Percentiles rank a stretch among this genome's conserved stretches.
Conservation (phyloP, 495 filamentous ascomycete genomes). For the Aspergillus bridgeri region DNA sequence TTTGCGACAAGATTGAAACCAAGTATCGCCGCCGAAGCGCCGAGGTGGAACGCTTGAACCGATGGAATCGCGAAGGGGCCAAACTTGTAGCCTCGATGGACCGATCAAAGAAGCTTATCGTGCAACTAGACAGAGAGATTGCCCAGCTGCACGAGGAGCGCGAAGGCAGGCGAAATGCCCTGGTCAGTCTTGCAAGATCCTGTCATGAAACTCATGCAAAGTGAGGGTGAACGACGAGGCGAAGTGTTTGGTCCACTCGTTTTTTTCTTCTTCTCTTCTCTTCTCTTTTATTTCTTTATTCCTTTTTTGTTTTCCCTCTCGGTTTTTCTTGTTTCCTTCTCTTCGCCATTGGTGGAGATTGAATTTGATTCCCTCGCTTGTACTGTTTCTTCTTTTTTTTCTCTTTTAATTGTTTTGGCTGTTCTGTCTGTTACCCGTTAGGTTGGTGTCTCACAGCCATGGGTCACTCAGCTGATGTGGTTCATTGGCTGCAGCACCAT, state of each 20-base stretch:
- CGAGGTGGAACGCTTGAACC: slow-evolving; percentile 72
- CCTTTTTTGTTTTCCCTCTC: slow-evolving; percentile 20
- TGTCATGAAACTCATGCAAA: neutral
- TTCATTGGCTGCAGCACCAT: slow-evolving; percentile 28
- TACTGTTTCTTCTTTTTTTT: slow-evolving; percentile 5
- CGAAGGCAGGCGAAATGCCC: slow-evolving; percentile 33
- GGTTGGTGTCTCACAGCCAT: slow-evolving; percentile 35
- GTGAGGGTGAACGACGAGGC: slow-evolving; percentile 7
- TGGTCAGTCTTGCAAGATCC: slow-evolving; percentile 12
- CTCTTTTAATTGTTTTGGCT: slow-evolving; percentile 16
- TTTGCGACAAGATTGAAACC: slow-evolving; percentile 89
- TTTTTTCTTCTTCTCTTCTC: slow-evolving; percentile 14
- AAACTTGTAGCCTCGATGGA: slow-evolving; percentile 79
- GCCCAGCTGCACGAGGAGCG: slow-evolving; percentile 43
- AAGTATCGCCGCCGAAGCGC: slow-evolving; percentile 72
- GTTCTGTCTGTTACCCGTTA: slow-evolving; percentile 17
- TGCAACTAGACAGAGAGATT: slow-evolving; percentile 61
- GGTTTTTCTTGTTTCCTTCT: slow-evolving; percentile 16
- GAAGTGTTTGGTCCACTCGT: slow-evolving; percentile 14
- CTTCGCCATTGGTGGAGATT: slow-evolving; percentile 3
- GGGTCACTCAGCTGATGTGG: slow-evolving; percentile 15
- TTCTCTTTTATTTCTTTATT: slow-evolving; percentile 21
- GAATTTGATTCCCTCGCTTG: slow-evolving; percentile 8
- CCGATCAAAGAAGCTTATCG: slow-evolving; percentile 62
- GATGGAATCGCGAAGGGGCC: slow-evolving; percentile 71